A percentile compares a stretch with the other conserved stretches of the same genome.
Evolutionary conservation across 345 rosid genomes (phyloP).

Genomic region (Durio zibethinus): DNA sequence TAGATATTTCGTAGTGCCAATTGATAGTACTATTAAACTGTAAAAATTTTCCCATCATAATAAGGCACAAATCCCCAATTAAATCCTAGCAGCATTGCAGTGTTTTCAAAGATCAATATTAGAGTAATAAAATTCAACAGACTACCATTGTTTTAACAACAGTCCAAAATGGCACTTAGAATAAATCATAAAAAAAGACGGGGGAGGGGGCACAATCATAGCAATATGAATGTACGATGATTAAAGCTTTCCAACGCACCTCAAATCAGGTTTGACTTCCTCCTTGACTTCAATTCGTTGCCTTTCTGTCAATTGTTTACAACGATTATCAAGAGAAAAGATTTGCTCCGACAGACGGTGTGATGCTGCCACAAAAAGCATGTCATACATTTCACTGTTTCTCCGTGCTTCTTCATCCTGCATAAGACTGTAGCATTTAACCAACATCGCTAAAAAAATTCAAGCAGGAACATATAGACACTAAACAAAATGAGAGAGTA

Average conservation of each 20-base stretch:
- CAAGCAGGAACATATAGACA: neutral
- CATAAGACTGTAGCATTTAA: slow-evolving; percentile 6
- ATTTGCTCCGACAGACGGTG: slow-evolving; percentile 75
- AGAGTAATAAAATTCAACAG: neutral
- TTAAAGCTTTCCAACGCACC: slow-evolving; percentile 9
- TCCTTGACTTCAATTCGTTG: slow-evolving; percentile 50
- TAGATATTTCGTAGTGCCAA: neutral
- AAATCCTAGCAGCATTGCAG: neutral
- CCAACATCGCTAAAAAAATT: neutral
- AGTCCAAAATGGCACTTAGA: neutral
- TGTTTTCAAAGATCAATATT: neutral
- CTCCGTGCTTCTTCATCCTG: slow-evolving; percentile 82
- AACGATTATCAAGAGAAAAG: slow-evolving; percentile 57
- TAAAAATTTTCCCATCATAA: neutral
- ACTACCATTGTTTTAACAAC: neutral
- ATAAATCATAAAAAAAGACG: neutral
- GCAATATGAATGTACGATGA: neutral
- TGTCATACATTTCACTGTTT: slow-evolving; percentile 66
- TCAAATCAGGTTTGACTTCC: slow-evolving; percentile 53
- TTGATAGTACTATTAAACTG: neutral
- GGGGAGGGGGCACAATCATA: neutral
- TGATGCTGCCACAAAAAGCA: slow-evolving; percentile 73
- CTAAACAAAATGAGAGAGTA: neutral
- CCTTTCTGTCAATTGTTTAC: slow-evolving; percentile 47
- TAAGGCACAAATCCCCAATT: neutral